These are phyloP conservation scores for Penicillium maclennaniae DNA, from an alignment of 495 filamentous ascomycete genomes.

Conservation along the genomic window DNA sequence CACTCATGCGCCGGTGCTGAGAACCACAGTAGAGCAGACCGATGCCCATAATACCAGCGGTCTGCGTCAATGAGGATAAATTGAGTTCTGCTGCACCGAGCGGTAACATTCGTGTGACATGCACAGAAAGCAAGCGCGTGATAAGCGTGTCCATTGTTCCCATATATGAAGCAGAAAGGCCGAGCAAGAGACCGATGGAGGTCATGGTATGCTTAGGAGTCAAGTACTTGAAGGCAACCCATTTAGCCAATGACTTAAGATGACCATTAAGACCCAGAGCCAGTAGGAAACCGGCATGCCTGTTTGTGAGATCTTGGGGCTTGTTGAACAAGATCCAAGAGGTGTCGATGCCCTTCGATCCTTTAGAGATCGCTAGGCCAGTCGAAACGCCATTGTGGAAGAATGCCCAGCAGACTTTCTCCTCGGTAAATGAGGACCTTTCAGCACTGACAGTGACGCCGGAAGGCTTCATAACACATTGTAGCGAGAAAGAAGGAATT, in stretches of 20 bases:
- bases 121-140: constrained; percentile 92
- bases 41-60: constrained; percentile 95
- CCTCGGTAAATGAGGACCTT: constrained; percentile 76
- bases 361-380: constrained; percentile 82
- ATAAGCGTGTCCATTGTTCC: constrained; percentile 96
- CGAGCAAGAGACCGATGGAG: constrained; percentile 89
- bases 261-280: constrained; percentile 95
- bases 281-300: constrained; percentile 89
- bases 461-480: constrained; percentile 83
- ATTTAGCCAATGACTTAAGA: constrained; percentile 87
- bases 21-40: constrained; percentile 91
- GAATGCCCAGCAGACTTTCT: constrained; percentile 96
- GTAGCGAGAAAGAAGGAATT: constrained; percentile 80
- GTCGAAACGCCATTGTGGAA: constrained; percentile 94
- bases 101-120: constrained; percentile 91
- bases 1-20: constrained; percentile 96
- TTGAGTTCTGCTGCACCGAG: constrained; percentile 90
- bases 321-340: constrained; percentile 99
- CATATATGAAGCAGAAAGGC: constrained; percentile 86
- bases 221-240: constrained; percentile 97
- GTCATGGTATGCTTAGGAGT: constrained; percentile 99
- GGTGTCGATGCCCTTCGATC: constrained; percentile 91
- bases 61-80: constrained; percentile 88
- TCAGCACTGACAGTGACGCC: constrained; percentile 88
- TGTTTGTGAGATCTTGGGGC: constrained; percentile 82